Conservation (phyloP, 2,329 filamentous ascomycete genomes). For the Ophiostoma quercus region DNA sequence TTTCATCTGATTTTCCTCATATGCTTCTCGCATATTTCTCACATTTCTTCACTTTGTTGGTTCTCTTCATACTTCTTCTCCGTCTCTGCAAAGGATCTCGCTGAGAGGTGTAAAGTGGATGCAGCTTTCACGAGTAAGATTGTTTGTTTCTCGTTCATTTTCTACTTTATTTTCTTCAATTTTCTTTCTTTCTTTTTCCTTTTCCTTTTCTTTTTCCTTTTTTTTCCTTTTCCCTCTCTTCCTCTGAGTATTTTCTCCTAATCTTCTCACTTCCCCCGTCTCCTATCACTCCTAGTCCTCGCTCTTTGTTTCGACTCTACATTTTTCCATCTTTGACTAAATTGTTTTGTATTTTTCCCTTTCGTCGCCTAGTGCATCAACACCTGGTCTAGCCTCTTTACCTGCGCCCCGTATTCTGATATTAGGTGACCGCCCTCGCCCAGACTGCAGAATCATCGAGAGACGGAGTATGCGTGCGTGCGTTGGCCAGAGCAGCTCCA, state of each 20-base stretch:
- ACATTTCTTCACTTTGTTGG: not conserved
- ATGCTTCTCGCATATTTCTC: not conserved
- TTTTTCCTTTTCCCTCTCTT: not conserved
- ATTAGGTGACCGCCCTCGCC: slow-evolving; percentile 9
- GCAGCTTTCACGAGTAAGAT: not conserved
- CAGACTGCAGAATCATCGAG: not conserved
- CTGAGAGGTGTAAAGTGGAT: not conserved
- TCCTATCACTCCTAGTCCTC: not conserved
- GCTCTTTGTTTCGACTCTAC: not conserved
- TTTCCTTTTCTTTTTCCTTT: not conserved
- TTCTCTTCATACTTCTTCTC: not conserved
- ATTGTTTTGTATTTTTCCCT: slow-evolving; percentile 10
- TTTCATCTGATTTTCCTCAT: not conserved
- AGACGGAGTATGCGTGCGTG: not conserved
- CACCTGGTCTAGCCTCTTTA: slow-evolving; percentile 13
- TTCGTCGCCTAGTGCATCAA: slow-evolving; percentile 10
- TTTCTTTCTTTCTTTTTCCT: not conserved
- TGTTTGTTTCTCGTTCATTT: not conserved
- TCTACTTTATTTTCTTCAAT: not conserved
- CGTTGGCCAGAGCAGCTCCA: not conserved
- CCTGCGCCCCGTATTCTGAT: slow-evolving; percentile 4
- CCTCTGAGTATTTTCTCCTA: not conserved
- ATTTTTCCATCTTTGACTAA: slow-evolving; percentile 2
- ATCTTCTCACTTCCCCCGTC: not conserved
- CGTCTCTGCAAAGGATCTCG: not conserved